Evolutionary conservation across 169 alveolate genomes (phyloP).

Genomic region (Eimeria necatrix): DNA sequence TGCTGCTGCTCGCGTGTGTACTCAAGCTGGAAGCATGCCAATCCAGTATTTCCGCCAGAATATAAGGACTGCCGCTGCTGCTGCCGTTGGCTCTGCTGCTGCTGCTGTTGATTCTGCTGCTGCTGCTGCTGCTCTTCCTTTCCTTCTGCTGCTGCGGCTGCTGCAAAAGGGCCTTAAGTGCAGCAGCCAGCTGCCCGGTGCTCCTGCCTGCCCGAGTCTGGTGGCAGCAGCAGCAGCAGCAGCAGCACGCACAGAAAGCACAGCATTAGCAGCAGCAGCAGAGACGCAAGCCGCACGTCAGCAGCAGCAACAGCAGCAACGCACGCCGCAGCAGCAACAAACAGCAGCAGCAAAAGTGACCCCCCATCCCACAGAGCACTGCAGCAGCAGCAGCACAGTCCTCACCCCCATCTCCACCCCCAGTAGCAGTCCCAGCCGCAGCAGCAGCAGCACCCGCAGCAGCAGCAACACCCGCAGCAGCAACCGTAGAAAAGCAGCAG

Average conservation of each 20-base stretch:
- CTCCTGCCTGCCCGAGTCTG: conserved; percentile 17
- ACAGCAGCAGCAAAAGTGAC: neutral
- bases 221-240: neutral
- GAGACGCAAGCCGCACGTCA: neutral
- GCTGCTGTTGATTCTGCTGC: too few species aligned
- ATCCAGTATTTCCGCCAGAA: neutral
- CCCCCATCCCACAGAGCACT: too few species aligned
- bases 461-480: neutral
- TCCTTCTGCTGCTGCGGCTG: neutral
- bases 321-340: neutral
- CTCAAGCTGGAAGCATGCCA: neutral
- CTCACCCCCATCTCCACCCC: too few species aligned
- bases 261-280: neutral
- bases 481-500: neutral
- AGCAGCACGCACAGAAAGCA: neutral
- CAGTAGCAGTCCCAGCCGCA: too few species aligned
- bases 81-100: too few species aligned
- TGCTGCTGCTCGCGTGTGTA: neutral
- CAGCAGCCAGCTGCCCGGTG: neutral
- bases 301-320: neutral
- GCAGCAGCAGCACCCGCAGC: neutral
- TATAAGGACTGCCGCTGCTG: too few species aligned
- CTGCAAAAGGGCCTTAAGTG: neutral
- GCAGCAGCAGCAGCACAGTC: too few species aligned
- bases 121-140: neutral